These are phyloP conservation scores for Diaporthe batatas DNA, from an alignment of 2,329 filamentous ascomycete species.

Conservation along the genomic window DNA sequence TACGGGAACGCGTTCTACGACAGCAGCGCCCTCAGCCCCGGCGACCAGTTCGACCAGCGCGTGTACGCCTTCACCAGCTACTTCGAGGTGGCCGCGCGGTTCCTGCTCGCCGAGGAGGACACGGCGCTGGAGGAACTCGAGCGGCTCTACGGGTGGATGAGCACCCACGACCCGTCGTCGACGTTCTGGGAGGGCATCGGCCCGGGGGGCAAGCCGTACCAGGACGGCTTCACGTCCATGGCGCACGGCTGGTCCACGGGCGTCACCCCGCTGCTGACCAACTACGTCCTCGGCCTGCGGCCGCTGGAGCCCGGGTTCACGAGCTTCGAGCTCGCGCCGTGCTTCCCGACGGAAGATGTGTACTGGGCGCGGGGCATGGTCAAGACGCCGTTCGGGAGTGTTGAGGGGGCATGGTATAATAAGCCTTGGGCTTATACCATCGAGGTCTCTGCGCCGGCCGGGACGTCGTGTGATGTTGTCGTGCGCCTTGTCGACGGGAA, in stretches of 20 bases:
- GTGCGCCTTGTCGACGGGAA: conserved; percentile 44
- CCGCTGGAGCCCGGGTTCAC: conserved; percentile 60
- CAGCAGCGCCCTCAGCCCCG: conserved; percentile 53
- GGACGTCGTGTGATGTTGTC: conserved; percentile 48
- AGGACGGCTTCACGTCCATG: conserved; percentile 61
- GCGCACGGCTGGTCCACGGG: conserved; percentile 67
- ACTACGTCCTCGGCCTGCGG: conserved; percentile 61
- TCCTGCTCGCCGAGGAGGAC: conserved; percentile 47
- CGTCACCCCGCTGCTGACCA: conserved; percentile 60
- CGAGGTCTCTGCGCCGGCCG: conserved; percentile 45
- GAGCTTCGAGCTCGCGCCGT: conserved; percentile 57
- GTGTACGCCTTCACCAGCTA: conserved; percentile 67
- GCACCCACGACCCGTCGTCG: conserved; percentile 57
- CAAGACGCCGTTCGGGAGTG: conserved; percentile 52
- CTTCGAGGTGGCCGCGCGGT: conserved; percentile 65
- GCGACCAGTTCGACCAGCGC: conserved; percentile 55
- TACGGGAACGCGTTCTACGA: conserved; percentile 69
- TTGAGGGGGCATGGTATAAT: conserved; percentile 55
- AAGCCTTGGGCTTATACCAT: neutral
- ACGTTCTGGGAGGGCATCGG: conserved; percentile 68
- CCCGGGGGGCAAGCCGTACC: conserved; percentile 56
- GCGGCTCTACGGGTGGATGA: conserved; percentile 65
- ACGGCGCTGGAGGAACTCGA: conserved; percentile 60
- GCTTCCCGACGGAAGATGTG: conserved; percentile 47
- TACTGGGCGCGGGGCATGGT: conserved; percentile 60